phyloP scores from a whole-genome alignment of 2,329 filamentous ascomycete genomes.

The Neoscytalidium dimidiatum region DNA sequence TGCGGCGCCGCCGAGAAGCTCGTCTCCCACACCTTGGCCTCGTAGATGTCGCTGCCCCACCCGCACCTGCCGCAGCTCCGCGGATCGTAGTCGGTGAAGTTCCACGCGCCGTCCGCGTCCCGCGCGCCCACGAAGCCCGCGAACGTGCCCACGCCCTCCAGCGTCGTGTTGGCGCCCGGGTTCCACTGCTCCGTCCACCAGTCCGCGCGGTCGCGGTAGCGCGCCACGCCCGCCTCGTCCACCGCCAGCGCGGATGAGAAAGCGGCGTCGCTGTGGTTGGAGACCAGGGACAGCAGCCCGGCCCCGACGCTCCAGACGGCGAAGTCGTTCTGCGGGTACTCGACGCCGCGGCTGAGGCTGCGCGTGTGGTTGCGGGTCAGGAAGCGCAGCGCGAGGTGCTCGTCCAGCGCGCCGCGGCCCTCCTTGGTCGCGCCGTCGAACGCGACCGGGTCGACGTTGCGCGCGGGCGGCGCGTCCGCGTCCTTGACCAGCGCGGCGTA shows the following conservation, averaged over 20 bases:
- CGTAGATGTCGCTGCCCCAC: constrained; percentile 45
- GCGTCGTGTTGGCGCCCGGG: constrained; percentile 28
- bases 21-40: constrained; percentile 40
- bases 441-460: constrained; percentile 28
- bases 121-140: constrained; percentile 33
- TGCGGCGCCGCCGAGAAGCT: constrained; percentile 47
- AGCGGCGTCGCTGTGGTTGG: not conserved
- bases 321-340: constrained; percentile 45
- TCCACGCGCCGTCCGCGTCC: constrained; percentile 29
- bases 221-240: constrained; percentile 19
- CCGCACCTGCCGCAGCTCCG: constrained; percentile 44
- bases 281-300: constrained; percentile 21
- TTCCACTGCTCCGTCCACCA: constrained; percentile 48
- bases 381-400: constrained; percentile 47
- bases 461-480: constrained; percentile 31
- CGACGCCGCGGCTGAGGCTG: constrained; percentile 36
- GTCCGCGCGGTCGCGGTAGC: constrained; percentile 41
- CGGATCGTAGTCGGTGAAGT: constrained; percentile 41
- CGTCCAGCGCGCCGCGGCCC: constrained; percentile 44
- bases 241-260: too few species aligned
- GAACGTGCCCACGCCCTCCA: constrained; percentile 34
- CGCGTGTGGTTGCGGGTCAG: constrained; percentile 41
- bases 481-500: constrained; percentile 35
- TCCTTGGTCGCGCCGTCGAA: constrained; percentile 41
- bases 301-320: constrained; percentile 53